phyloP scores from a whole-genome alignment of 2,329 filamentous ascomycete species.

The Ceratocystis diversiconidia region DNA sequence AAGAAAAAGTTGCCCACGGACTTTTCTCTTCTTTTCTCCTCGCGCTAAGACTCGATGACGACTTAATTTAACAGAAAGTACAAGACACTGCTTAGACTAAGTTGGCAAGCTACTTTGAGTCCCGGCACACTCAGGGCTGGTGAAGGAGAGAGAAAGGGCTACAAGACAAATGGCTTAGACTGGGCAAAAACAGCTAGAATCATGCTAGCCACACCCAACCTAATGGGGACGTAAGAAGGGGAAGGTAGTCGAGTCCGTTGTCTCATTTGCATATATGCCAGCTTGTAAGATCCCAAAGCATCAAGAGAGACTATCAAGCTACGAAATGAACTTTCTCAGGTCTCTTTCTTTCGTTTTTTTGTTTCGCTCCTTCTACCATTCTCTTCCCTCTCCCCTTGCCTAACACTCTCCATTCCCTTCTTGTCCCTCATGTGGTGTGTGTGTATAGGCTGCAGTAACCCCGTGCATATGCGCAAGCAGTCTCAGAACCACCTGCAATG shows the following conservation, averaged over 20 bases:
- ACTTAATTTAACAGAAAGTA: background rate
- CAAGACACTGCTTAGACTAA: background rate
- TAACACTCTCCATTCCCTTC: background rate
- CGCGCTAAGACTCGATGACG: background rate
- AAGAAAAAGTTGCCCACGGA: background rate
- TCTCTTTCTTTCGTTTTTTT: background rate
- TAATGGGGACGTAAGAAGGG: background rate
- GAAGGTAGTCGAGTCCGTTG: background rate
- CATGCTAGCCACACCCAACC: background rate
- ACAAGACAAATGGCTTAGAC: background rate
- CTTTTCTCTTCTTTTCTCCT: constrained; percentile 5
- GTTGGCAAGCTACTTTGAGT: background rate
- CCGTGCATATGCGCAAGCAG: background rate
- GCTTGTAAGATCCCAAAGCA: background rate
- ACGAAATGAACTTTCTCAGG: background rate
- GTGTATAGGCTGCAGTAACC: background rate
- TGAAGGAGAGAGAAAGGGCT: background rate
- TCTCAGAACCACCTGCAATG: background rate
- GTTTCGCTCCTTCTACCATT: background rate
- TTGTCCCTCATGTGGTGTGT: background rate
- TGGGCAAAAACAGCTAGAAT: background rate
- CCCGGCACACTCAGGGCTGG: background rate
- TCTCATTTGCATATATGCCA: background rate
- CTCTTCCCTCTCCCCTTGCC: background rate
- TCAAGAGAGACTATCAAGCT: background rate